Evolutionary conservation across 2,329 filamentous ascomycete species (phyloP).

Genomic region (Trichoderma sp.): DNA sequence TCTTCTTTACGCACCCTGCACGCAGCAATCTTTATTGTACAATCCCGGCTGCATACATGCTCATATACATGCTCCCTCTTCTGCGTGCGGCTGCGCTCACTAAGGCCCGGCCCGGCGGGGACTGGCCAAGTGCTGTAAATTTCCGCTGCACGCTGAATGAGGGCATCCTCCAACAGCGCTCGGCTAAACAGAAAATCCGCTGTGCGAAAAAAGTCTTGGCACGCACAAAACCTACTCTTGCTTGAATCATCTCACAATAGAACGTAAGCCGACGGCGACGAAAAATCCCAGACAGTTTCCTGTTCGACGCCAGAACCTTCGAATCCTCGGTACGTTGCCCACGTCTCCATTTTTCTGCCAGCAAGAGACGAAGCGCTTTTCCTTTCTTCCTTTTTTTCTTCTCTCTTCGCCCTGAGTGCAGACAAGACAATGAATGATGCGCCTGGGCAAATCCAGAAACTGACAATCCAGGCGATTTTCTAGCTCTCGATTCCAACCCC

Average conservation of each 20-base stretch:
- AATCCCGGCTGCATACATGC: no score
- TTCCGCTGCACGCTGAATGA: not conserved
- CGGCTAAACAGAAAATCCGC: constrained; percentile 21
- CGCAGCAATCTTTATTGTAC: no score
- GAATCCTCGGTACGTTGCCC: constrained; percentile 31
- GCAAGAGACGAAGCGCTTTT: not conserved
- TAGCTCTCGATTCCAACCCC: constrained; percentile 13
- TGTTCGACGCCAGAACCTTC: constrained; percentile 29
- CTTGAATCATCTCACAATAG: constrained; percentile 32
- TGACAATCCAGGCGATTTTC: constrained; percentile 12
- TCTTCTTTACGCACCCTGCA: no score
- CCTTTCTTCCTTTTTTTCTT: not conserved
- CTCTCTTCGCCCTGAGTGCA: not conserved
- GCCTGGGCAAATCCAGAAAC: not conserved
- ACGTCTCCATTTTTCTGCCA: not conserved
- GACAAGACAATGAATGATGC: not conserved
- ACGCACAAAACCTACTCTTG: constrained; percentile 44
- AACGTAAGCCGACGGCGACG: constrained; percentile 34
- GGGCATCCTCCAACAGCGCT: not conserved
- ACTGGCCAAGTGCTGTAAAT: not conserved
- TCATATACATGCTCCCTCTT: no score
- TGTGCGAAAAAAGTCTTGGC: constrained; percentile 42
- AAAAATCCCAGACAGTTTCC: constrained; percentile 21
- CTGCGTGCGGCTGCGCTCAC: no score
- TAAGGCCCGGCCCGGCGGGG: no score